Base-by-base conservation (phyloP, 805 yeast genomes). In the Schwanniomyces yamadae region DNA sequence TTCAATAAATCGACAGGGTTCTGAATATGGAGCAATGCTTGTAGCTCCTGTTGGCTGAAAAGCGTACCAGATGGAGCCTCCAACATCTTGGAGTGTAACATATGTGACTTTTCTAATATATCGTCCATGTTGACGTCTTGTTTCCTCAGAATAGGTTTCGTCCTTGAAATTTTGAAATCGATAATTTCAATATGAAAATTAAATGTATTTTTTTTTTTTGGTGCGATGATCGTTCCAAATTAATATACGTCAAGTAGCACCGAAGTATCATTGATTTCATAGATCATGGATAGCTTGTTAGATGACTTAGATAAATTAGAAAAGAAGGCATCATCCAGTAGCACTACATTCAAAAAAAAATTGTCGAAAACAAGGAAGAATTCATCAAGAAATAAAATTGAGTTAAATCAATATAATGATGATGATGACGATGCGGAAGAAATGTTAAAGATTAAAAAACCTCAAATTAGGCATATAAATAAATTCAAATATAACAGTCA, bases 31-130 rank as follows among this genome's bases (percentile, higher is more conserved):
- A 75, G 54, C 39, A 80, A 47, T 26, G 65, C 63, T 48, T 75
- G 77, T 36, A 91, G 71, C 50, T 88, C 95, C 2, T 68, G 69
- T 59, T 89, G 96, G 5, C 80, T 59, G 59, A 73, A 89, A 21
- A 80, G 56, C 10, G 75, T 68, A 15, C 71, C 64, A 0, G 73
- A 49, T 0, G 73, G 71, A 25, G 64, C 58, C 39, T 64, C 69
- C 43, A 77, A 60, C 95, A 89, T 88, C 42, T 69, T 66, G 34
- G 55, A 59, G 53, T 89, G 90, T 38, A 89, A 72, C 34, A 55
- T 59, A 39, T 66, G 65, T 0, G 95, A 88, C 31, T 55, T 60
- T 21, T 68, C 73, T 6, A 69, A 59, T 16, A 57, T 29, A 12
- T 46, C 57, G 8, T 50, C 33, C 62, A 45, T 52, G 34, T n/a